Evolutionary conservation across 805 yeast species (phyloP).

Genomic region (Sugiyamaella smithiae): DNA sequence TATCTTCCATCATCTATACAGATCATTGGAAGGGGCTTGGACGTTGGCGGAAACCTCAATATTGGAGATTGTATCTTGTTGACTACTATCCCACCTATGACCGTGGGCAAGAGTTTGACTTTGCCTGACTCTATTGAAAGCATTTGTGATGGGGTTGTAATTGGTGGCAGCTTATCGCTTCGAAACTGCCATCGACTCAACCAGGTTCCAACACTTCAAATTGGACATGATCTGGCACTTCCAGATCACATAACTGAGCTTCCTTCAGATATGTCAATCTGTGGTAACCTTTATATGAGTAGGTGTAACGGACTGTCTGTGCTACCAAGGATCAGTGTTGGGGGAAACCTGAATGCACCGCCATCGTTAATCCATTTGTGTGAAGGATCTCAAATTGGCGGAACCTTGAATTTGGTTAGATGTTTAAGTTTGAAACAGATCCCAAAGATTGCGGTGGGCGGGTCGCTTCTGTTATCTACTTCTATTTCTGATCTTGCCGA

Average conservation of each 20-base stretch:
- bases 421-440: not conserved
- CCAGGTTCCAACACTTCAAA: not conserved
- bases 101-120: not conserved
- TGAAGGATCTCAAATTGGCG: not conserved
- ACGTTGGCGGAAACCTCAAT: not conserved
- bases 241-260: not conserved
- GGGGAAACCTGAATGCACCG: not conserved
- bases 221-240: not conserved
- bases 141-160: not conserved
- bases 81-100: not conserved
- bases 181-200: not conserved
- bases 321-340: not conserved
- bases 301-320: not conserved
- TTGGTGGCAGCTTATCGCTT: not conserved
- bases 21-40: not conserved
- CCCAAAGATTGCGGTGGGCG: not conserved
- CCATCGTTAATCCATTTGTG: not conserved
- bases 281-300: not conserved
- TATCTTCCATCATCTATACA: not conserved
- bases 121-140: not conserved
- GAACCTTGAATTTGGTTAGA: not conserved
- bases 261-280: not conserved
- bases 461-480: not conserved
- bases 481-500: not conserved
- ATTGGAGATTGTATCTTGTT: not conserved